Base-by-base conservation (phyloP, 73 alveolate species). In the Halteria grandinella region DNA sequence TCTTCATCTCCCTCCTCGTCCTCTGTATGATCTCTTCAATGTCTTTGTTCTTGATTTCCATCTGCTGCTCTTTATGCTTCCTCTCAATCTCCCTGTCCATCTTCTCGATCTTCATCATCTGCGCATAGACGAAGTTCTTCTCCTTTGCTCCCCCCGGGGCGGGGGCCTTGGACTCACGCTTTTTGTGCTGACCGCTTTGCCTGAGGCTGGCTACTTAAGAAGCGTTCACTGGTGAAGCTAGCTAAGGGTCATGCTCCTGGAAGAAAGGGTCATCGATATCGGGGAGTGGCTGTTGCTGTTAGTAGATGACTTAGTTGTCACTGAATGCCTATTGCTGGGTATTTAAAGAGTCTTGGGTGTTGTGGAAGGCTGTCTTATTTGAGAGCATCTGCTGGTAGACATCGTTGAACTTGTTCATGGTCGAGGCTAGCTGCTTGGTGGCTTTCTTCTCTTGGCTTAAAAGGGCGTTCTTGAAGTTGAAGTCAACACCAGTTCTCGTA, bases 401-500 rank as follows among this genome's bases (percentile, higher is more conserved):
- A n/a, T n/a, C n/a, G n/a, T n/a, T n/a, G n/a, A n/a, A n/a, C n/a
- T n/a, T n/a, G n/a, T n/a, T n/a, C n/a, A n/a, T n/a, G n/a, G n/a
- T n/a, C n/a, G n/a, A n/a, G 29, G 62, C 40, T 1, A 32, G 41
- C 20, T 23, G 20, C 55, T 28, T 59, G 39, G 53, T 15, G 11
- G 17, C 29, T 43, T n/a, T 45, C 33, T 77, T 53, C 32, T 36
- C 74, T 31, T 77, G 88, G 29, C 29, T 11, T 1, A 57, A 45
- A 1, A 77, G 12, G 1, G 81, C 88, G 24, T 45, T 47, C 50
- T 62, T 77, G 36, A 77, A 77, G 15, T 60, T 37, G 28, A 52
- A 40, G 53, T 77, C 88, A 12, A 77, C 44, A 28, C 88, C 88
- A 14, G 78, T 48, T 39, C 50, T 59, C 45, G 59, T 77, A 57